Evolutionary conservation across 441 rosid genomes (phyloP).

Genomic region (Pelargonium hybrid): DNA sequence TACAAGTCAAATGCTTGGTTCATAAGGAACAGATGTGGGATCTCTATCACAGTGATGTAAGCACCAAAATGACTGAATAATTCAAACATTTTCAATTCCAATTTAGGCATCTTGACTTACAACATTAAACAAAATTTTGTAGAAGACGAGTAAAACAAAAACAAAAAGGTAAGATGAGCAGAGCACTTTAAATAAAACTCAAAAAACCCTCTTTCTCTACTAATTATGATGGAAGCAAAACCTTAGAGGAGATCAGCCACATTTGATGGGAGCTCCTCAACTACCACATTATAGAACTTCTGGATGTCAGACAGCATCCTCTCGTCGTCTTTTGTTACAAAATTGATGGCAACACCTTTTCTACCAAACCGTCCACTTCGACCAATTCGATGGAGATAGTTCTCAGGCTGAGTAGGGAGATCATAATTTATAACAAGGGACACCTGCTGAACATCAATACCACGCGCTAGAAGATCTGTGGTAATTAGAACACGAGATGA

Average conservation of each 20-base stretch:
- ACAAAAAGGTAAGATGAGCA: too few species aligned
- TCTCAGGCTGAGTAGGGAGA: constrained; percentile 5
- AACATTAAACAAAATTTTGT: too few species aligned
- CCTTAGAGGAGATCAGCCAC: constrained; percentile 9
- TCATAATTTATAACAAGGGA: constrained; percentile 9
- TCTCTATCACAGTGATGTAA: too few species aligned
- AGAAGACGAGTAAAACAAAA: too few species aligned
- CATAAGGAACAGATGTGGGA: too few species aligned
- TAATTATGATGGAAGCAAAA: not conserved
- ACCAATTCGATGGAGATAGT: constrained; percentile 10
- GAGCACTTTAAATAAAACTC: too few species aligned
- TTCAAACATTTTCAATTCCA: too few species aligned
- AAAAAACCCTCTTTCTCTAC: not conserved
- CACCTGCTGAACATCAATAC: constrained; percentile 11
- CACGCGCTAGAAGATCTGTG: not conserved
- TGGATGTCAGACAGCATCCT: constrained; percentile 9
- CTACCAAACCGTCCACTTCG: constrained; percentile 9
- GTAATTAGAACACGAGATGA: constrained; percentile 4
- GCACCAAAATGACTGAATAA: too few species aligned
- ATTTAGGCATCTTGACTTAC: too few species aligned
- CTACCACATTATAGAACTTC: constrained; percentile 11
- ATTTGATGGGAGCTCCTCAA: constrained; percentile 13
- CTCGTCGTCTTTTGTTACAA: constrained; percentile 1
- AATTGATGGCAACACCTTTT: constrained; percentile 12
- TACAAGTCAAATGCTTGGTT: too few species aligned